These are phyloP conservation scores for Isochrysis galbana DNA, from an alignment of 78 protist genomes.

Conservation along the genomic window DNA sequence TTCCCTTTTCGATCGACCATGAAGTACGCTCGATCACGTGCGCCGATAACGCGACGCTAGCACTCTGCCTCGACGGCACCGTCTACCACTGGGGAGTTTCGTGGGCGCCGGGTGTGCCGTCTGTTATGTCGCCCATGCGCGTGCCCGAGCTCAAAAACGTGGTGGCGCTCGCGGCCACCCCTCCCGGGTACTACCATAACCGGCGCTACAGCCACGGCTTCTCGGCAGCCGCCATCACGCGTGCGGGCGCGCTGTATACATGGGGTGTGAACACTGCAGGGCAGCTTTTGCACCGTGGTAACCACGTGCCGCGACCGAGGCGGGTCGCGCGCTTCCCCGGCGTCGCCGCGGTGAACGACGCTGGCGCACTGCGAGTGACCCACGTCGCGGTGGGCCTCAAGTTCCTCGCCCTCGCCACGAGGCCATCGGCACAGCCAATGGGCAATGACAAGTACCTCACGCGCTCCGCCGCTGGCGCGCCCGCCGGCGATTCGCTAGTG, in stretches of 20 bases:
- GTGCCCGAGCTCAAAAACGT: not conserved
- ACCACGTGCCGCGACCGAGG: not conserved
- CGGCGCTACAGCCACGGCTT: not conserved
- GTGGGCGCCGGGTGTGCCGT: not conserved
- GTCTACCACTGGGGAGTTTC: not conserved
- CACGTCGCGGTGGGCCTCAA: not conserved
- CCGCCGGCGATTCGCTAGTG: not conserved
- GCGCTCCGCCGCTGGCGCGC: not conserved
- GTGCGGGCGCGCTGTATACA: not conserved
- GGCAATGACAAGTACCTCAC: no score
- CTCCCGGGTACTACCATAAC: not conserved
- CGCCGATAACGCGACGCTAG: slow-evolving; percentile 10
- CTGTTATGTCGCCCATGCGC: not conserved
- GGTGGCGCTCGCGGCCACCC: not conserved
- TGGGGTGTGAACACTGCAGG: not conserved
- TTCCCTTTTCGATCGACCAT: not conserved
- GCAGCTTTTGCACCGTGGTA: not conserved
- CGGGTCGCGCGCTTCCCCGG: not conserved
- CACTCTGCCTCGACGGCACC: not conserved
- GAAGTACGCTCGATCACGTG: not conserved
- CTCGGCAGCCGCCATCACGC: not conserved
- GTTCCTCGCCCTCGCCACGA: not conserved
- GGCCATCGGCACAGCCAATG: not conserved
- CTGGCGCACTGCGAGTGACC: no score
- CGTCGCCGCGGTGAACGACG: not conserved